Conservation (phyloP, 495 filamentous ascomycete species). For the Zalerion maritima region DNA sequence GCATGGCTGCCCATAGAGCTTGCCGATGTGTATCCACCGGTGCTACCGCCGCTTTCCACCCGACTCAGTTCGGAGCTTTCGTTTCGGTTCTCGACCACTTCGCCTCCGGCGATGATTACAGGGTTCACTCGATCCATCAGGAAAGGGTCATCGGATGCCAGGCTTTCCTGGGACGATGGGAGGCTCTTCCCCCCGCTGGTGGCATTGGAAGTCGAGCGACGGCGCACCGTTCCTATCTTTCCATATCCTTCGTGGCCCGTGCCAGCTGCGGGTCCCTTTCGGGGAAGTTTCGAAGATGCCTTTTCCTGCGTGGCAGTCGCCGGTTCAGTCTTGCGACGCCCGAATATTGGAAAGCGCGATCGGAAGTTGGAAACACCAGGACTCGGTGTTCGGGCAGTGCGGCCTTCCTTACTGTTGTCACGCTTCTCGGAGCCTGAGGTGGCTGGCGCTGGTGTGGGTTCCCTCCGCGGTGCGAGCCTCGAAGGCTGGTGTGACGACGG, state of each 20-base stretch:
- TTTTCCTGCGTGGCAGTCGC: constrained; percentile 34
- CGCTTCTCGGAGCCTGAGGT: constrained; percentile 11
- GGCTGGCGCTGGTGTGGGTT: constrained; percentile 23
- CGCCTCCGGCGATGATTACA: constrained; percentile 72
- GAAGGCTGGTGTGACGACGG: constrained; percentile 15
- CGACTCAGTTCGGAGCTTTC: constrained; percentile 36
- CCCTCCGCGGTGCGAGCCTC: constrained; percentile 18
- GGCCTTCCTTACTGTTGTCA: constrained; percentile 13
- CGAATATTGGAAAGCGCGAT: constrained; percentile 61
- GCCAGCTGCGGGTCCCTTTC: constrained; percentile 79
- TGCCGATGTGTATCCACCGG: too few species aligned
- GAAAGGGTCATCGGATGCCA: constrained; percentile 32
- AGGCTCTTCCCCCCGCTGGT: constrained; percentile 32
- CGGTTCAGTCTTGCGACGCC: constrained; percentile 51
- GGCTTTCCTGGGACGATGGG: constrained; percentile 33
- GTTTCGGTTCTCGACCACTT: constrained; percentile 43
- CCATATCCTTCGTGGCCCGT: constrained; percentile 96
- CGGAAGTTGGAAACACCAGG: constrained; percentile 28
- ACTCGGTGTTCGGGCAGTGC: constrained; percentile 29
- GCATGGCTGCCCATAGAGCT: constrained; percentile 13
- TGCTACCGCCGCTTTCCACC: constrained; percentile 51
- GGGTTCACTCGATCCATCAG: constrained; percentile 68
- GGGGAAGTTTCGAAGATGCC: constrained; percentile 36
- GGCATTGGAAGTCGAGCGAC: constrained; percentile 34
- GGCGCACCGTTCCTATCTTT: constrained; percentile 43